These are phyloP conservation scores for Candida glucosophila DNA, from an alignment of 1,139 yeast species.

Conservation along the genomic window DNA sequence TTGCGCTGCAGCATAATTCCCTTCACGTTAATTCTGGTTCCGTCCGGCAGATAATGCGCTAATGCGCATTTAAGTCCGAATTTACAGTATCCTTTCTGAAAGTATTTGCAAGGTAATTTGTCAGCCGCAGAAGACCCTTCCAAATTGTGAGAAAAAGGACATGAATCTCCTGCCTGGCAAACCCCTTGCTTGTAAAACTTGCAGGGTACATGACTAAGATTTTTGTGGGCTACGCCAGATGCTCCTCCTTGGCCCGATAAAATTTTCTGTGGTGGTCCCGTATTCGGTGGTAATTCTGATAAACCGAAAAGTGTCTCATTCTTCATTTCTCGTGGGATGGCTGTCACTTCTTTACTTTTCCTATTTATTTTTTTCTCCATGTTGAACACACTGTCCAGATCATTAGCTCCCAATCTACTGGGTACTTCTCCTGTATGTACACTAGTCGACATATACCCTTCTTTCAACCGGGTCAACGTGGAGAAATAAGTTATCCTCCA, in stretches of 20 bases:
- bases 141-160: conserved; percentile 83
- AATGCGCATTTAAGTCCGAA: conserved; percentile 90
- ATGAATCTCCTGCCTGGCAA: conserved; percentile 87
- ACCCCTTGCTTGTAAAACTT: conserved; percentile 85
- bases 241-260: conserved; percentile 6
- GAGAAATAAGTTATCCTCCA: no score
- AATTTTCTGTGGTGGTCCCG: conserved; percentile 30
- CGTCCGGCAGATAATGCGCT: conserved; percentile 85
- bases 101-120: conserved; percentile 81
- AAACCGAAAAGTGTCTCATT: conserved; percentile 4
- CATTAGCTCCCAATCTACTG: no score
- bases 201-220: conserved; percentile 89
- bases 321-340: conserved; percentile 4
- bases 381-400: no score
- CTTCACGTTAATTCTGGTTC: conserved; percentile 64
- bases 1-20: no score
- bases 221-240: conserved; percentile 18
- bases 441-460: no score
- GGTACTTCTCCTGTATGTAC: no score
- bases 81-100: conserved; percentile 89
- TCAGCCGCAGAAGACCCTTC: conserved; percentile 51
- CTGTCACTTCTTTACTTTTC: no score
- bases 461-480: no score
- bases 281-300: conserved; percentile 28
- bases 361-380: no score